These are phyloP conservation scores for Penicillium odoratum DNA, from an alignment of 495 filamentous ascomycete genomes.

Conservation along the genomic window DNA sequence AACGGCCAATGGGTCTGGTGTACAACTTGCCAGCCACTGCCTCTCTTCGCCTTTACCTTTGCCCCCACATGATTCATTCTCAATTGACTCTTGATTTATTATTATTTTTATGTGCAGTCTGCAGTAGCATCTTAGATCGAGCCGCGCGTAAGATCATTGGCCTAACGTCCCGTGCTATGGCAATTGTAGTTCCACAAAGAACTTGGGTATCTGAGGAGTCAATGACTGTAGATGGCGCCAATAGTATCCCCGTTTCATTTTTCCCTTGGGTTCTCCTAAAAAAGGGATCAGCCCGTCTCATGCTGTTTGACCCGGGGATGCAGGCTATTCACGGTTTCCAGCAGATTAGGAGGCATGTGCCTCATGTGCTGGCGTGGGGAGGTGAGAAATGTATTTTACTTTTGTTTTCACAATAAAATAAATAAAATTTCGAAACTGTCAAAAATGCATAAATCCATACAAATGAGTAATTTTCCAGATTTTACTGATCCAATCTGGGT, in stretches of 20 bases:
- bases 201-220: conserved; percentile 6
- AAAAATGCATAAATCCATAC: background rate
- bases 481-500: conserved; percentile 24
- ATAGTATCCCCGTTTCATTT: background rate
- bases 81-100: background rate
- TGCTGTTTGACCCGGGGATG: conserved; percentile 14
- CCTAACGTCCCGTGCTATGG: conserved; percentile 15
- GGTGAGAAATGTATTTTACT: background rate
- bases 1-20: conserved; percentile 1
- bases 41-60: background rate
- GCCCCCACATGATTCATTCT: background rate
- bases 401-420: background rate
- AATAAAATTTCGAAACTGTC: background rate
- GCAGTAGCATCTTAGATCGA: conserved; percentile 24
- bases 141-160: conserved; percentile 26
- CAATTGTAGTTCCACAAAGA: conserved; percentile 20
- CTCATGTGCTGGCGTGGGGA: conserved; percentile 19
- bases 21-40: background rate
- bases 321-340: conserved; percentile 17
- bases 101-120: conserved; percentile 4
- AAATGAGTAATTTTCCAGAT: background rate
- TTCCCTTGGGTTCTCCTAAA: background rate
- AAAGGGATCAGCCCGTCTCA: conserved; percentile 5
- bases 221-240: conserved; percentile 7
- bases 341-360: conserved; percentile 20